phyloP scores from a whole-genome alignment of 495 filamentous ascomycete species.

The Aspergillus nanangensis region DNA sequence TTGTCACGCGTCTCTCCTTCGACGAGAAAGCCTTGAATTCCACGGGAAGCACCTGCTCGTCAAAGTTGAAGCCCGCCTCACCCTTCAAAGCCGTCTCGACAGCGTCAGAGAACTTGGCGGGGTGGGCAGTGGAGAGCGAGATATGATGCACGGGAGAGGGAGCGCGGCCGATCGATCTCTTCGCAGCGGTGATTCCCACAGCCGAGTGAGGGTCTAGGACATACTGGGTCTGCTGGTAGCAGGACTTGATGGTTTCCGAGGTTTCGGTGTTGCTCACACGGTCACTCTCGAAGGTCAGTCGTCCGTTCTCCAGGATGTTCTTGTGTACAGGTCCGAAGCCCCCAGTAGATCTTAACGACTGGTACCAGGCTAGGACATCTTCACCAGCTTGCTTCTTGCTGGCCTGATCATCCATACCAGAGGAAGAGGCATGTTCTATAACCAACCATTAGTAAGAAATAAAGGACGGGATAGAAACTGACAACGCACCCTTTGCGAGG shows the following conservation, averaged over 20 bases:
- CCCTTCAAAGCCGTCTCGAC: constrained; percentile 70
- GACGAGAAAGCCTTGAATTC: constrained; percentile 72
- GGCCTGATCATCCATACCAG: neutral
- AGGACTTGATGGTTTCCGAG: constrained; percentile 61
- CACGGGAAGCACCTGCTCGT: constrained; percentile 63
- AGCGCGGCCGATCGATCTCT: constrained; percentile 54
- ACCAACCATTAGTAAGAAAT: neutral
- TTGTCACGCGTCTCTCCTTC: constrained; percentile 40
- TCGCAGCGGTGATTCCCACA: constrained; percentile 71
- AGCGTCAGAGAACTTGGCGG: constrained; percentile 82
- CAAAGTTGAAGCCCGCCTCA: constrained; percentile 63
- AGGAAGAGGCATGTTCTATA: constrained; percentile 42
- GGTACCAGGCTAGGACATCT: constrained; percentile 70
- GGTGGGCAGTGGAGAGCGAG: constrained; percentile 85
- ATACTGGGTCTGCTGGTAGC: constrained; percentile 56
- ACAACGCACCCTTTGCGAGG: constrained; percentile 13
- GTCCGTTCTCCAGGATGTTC: constrained; percentile 60
- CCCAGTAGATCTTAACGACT: constrained; percentile 68
- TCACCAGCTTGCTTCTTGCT: constrained; percentile 28
- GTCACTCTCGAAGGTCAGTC: constrained; percentile 72
- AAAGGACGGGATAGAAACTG: neutral
- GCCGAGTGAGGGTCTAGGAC: constrained; percentile 91
- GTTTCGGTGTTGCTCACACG: constrained; percentile 78
- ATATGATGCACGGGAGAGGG: constrained; percentile 56
- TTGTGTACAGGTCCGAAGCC: constrained; percentile 68